These are phyloP conservation scores for Anaeromyces robustus DNA, from an alignment of 192 early-diverging fungal species.

Conservation along the genomic window DNA sequence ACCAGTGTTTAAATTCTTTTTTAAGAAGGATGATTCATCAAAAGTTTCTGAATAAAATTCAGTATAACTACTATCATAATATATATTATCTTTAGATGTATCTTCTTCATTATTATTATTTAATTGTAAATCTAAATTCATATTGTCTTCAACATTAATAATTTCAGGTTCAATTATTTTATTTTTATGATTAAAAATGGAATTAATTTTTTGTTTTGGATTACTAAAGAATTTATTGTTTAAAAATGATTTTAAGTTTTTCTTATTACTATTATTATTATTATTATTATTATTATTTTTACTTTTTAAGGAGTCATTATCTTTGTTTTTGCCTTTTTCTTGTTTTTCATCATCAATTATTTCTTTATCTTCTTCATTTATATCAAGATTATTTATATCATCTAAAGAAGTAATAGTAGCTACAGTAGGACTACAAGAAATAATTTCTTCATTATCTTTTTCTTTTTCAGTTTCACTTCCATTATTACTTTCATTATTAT, in stretches of 20 bases:
- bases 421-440: not conserved
- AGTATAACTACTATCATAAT: not conserved
- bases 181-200: not conserved
- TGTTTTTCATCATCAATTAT: not conserved
- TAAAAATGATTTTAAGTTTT: too few species aligned
- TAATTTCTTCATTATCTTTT: not conserved
- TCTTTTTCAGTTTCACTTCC: not conserved
- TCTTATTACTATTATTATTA: too few species aligned
- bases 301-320: not conserved
- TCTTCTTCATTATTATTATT: not conserved
- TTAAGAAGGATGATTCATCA: not conserved
- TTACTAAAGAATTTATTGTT: not conserved
- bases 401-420: not conserved
- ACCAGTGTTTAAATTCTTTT: not conserved
- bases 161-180: not conserved
- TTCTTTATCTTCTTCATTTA: not conserved
- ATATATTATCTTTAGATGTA: not conserved
- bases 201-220: not conserved
- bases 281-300: not conserved
- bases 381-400: too few species aligned
- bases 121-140: too few species aligned
- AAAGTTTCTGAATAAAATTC: not conserved
- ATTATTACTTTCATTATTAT: not conserved
- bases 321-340: not conserved
- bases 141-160: too few species aligned